Base-by-base conservation (phyloP, 1,284 basidiomycete species). In the Tylopilus sp. region DNA sequence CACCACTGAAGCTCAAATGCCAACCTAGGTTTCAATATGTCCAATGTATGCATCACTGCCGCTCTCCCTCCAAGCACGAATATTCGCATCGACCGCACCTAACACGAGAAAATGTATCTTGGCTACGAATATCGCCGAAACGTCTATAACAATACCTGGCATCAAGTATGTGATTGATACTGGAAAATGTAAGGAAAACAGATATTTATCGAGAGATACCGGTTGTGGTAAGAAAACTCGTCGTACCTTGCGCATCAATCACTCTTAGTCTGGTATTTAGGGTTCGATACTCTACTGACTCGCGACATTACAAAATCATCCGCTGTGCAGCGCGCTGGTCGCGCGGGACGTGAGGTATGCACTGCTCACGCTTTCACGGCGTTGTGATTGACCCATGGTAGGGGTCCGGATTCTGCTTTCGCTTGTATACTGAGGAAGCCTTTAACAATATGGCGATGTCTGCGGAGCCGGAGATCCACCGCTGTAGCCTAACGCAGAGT, bases 111-210 rank as follows among this genome's bases (percentile, higher is more conserved):
- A 96, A 66, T 88, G 94, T 63, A 91, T 98, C 51, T 76, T 99
- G 26, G 88, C 93, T 0, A 97, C 94, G 14, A 97, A 96, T 68
- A 93, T 97, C 46, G 94, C 95, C n/a, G 95, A 99, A 70, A 99
- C 96, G 0, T 93, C 90, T 20, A 91, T 99, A 67, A 99, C 95
- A 4, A 96, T 99, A 61, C 93, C 94, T 5, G 94, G 94, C 2
- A 87, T 99, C 48, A 87, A 83, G 52, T 98, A 92, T 66, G 95
- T 99, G 7, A 87, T 99, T 43, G 95, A 99, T 69, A 87, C 90
- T 0, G 94, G 94, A 1, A 88, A 94, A 68, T 91, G 88, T 62
- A 99, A 99, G 70, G 94, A 98, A 70, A 96, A 96, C 70, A 80
- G 88, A 51, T 94, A 88, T 67, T 66, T 91, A 37, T 80, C 83